Conservation (phyloP, 495 filamentous ascomycete genomes). For the Tetracladium setigerum region DNA sequence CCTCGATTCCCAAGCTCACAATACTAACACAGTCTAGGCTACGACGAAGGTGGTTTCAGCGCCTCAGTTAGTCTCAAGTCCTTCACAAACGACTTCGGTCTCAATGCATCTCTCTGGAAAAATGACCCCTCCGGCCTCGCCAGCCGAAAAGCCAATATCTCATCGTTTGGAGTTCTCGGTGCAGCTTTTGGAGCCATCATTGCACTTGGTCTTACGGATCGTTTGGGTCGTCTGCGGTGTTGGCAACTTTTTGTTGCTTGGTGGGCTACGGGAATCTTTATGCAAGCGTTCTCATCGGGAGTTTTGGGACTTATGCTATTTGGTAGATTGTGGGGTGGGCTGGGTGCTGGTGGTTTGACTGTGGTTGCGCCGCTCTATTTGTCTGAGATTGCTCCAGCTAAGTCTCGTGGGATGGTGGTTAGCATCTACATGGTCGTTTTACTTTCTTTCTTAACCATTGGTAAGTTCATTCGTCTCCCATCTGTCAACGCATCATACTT, state of each 20-base stretch:
- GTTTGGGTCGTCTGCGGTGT: constrained; percentile 30
- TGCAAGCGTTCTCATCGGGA: constrained; percentile 37
- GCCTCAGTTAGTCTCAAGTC: constrained; percentile 33
- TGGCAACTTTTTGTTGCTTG: constrained; percentile 34
- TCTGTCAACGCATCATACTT: not conserved
- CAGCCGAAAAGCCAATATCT: constrained; percentile 37
- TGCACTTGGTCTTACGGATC: constrained; percentile 34
- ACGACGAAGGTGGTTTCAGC: constrained; percentile 42
- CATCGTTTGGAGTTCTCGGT: constrained; percentile 37
- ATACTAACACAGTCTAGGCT: constrained; percentile 13
- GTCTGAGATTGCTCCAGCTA: constrained; percentile 42
- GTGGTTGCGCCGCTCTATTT: constrained; percentile 43
- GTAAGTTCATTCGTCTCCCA: constrained; percentile 23
- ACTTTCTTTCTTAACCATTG: constrained; percentile 30
- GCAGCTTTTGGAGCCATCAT: constrained; percentile 28
- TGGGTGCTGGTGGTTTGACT: constrained; percentile 42
- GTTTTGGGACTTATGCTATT: constrained; percentile 38
- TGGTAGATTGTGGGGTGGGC: constrained; percentile 25
- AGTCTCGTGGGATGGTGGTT: constrained; percentile 41
- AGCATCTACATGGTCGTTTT: constrained; percentile 33
- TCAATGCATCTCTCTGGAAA: constrained; percentile 29
- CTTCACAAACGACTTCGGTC: constrained; percentile 34
- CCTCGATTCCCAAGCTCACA: constrained; percentile 7
- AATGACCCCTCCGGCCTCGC: constrained; percentile 29
- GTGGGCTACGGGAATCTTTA: constrained; percentile 34